These are phyloP conservation scores for Cylindrotheca fusiformis DNA, from an alignment of 108 stramenopile species.

Conservation along the genomic window DNA sequence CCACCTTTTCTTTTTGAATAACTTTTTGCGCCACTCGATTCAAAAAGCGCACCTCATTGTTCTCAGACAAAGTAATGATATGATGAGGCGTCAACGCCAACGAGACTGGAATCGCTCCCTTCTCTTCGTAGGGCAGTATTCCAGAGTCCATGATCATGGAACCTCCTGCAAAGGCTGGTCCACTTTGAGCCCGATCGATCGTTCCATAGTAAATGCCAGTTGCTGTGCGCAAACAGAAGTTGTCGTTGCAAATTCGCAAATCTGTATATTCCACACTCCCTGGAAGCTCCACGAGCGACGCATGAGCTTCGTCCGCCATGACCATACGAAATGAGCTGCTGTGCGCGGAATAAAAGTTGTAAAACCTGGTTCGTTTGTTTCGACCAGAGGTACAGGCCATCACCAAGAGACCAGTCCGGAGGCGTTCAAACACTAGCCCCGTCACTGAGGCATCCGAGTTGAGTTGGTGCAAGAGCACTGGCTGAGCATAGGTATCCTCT, in stretches of 20 bases:
- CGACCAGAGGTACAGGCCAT: constrained; percentile 68
- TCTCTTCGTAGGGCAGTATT: constrained; percentile 57
- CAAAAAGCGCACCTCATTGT: constrained; percentile 72
- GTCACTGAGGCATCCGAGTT: constrained; percentile 49
- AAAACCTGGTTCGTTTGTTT: constrained; percentile 69
- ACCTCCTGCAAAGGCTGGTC: constrained; percentile 36
- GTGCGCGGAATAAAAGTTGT: constrained; percentile 66
- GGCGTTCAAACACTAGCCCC: constrained; percentile 54
- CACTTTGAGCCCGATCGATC: constrained; percentile 53
- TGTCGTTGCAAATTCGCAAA: constrained; percentile 58
- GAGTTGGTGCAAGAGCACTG: constrained; percentile 31
- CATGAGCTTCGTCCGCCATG: constrained; percentile 47
- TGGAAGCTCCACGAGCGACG: constrained; percentile 70
- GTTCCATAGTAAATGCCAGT: constrained; percentile 84
- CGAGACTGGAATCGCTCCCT: constrained; percentile 23
- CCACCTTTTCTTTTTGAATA: constrained; percentile 81
- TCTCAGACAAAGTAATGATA: constrained; percentile 66
- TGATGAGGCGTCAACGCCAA: constrained; percentile 77
- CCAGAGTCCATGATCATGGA: constrained; percentile 73
- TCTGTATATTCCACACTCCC: constrained; percentile 74
- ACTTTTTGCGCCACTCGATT: constrained; percentile 76
- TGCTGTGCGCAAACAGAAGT: constrained; percentile 70
- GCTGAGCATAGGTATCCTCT: constrained; percentile 17
- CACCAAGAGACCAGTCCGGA: constrained; percentile 56
- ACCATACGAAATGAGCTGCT: constrained; percentile 44